phyloP scores from a whole-genome alignment of 805 yeast genomes.

The Suhomyces prunicola region DNA sequence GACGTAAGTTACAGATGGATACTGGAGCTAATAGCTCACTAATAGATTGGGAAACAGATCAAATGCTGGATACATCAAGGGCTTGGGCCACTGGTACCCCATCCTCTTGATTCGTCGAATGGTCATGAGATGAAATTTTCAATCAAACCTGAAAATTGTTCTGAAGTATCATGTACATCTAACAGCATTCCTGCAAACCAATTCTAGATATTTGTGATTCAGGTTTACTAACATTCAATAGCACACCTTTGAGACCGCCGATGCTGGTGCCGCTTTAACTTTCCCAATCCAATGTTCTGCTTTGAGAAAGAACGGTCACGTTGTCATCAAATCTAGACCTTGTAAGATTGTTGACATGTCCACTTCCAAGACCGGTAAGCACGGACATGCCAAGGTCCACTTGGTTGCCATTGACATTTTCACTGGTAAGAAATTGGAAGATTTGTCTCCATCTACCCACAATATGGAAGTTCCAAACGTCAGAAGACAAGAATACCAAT shows the following conservation, averaged over 20 bases:
- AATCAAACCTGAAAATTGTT: neutral
- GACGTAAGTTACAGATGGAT: constrained; percentile 28
- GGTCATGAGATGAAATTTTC: neutral
- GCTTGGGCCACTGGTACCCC: neutral
- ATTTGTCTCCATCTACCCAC: constrained; percentile 99
- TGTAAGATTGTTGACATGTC: constrained; percentile 99
- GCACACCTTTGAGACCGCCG: constrained; percentile 97
- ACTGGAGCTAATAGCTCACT: neutral
- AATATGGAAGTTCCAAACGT: constrained; percentile 99
- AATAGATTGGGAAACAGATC: neutral
- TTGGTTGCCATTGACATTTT: constrained; percentile 98
- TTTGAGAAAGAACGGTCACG: constrained; percentile 99
- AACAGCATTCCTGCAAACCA: neutral
- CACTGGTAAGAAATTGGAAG: constrained; percentile 99
- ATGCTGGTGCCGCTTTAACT: constrained; percentile 98
- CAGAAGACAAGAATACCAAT: constrained; percentile 91
- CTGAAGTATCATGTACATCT: neutral
- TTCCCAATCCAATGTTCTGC: constrained; percentile 99
- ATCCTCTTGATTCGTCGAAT: neutral
- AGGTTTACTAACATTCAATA: constrained; percentile 21
- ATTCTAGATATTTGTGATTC: constrained; percentile 20
- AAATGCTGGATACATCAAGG: neutral
- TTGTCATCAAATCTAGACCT: constrained; percentile 97
- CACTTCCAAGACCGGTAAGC: constrained; percentile 99
- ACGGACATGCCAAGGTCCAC: constrained; percentile 99